A percentile compares a stretch with the other conserved stretches of the same genome.
Conservation (phyloP, 805 yeast genomes). For the Pichia kluyveri region DNA sequence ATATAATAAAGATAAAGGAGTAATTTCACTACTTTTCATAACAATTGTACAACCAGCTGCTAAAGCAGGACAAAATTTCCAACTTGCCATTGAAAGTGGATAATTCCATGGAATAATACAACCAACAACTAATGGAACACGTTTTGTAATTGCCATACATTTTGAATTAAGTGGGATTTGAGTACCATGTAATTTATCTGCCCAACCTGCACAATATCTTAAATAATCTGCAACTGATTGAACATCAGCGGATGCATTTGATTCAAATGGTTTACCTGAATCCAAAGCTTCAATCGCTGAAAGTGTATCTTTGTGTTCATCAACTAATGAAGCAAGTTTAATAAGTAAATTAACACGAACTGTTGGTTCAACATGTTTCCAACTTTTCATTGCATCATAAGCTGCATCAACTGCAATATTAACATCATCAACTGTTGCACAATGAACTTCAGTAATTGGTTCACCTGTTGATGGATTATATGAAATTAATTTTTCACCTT, state of each 20-base stretch:
- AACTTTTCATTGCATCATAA: slow-evolving; percentile 33
- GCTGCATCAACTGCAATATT: slow-evolving; percentile 45
- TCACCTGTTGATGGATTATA: slow-evolving; percentile 43
- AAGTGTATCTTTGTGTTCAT: slow-evolving; percentile 37
- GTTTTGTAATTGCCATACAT: slow-evolving; percentile 57
- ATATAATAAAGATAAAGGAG: slow-evolving; percentile 61
- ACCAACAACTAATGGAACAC: slow-evolving; percentile 60
- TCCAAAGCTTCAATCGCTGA: slow-evolving; percentile 47
- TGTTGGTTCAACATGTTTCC: slow-evolving; percentile 37
- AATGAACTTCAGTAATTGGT: slow-evolving; percentile 36
- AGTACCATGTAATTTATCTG: slow-evolving; percentile 44
- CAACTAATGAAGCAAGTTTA: slow-evolving; percentile 44
- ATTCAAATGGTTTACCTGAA: slow-evolving; percentile 43
- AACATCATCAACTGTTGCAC: slow-evolving; percentile 38
- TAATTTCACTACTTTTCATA: slow-evolving; percentile 66
- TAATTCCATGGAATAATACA: slow-evolving; percentile 70
- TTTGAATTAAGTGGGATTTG: slow-evolving; percentile 29
- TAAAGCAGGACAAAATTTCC: slow-evolving; percentile 79
- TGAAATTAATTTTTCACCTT: slow-evolving; percentile 33
- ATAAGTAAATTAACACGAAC: slow-evolving; percentile 33
- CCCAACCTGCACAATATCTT: slow-evolving; percentile 55
- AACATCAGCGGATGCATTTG: slow-evolving; percentile 42
- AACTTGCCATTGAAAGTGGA: slow-evolving; percentile 62
- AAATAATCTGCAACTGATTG: slow-evolving; percentile 36
- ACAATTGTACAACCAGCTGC: slow-evolving; percentile 72